A percentile compares a stretch with the other conserved stretches of the same genome.
These are phyloP conservation scores for Paraconiothyrium brasiliense DNA, from an alignment of 2,329 filamentous ascomycete genomes.

Conservation along the genomic window DNA sequence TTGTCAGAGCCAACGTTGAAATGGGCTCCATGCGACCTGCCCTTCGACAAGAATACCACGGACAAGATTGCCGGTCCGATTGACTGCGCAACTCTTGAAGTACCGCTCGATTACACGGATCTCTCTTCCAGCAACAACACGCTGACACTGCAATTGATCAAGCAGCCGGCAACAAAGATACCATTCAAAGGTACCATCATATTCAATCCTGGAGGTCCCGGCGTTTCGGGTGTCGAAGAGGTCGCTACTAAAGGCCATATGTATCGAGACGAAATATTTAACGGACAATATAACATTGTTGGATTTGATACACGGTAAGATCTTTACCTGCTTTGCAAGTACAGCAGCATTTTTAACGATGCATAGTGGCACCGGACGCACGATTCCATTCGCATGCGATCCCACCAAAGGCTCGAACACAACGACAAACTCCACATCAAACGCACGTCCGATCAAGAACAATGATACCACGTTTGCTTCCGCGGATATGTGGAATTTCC, in stretches of 20 bases:
- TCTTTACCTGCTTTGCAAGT: neutral
- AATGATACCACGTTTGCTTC: constrained; percentile 23
- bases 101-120: constrained; percentile 8
- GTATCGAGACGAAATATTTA: neutral
- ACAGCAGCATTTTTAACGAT: neutral
- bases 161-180: neutral
- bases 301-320: neutral
- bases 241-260: constrained; percentile 1
- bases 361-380: constrained; percentile 26
- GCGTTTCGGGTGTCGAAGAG: neutral
- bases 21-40: constrained; percentile 5
- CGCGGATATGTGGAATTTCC: constrained; percentile 17
- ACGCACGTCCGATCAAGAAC: constrained; percentile 16
- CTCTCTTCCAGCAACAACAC: neutral
- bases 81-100: constrained; percentile 3
- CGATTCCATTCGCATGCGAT: constrained; percentile 24
- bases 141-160: constrained; percentile 1
- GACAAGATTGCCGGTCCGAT: constrained; percentile 1
- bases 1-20: neutral
- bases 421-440: constrained; percentile 9
- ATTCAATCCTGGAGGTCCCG: constrained; percentile 8
- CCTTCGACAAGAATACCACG: neutral
- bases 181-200: constrained; percentile 6
- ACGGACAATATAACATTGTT: constrained; percentile 3
- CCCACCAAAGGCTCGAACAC: constrained; percentile 17